Evolutionary conservation across 176 grass and related monocot species (phyloP), one percentile per base, ranked within the genome.

Genomic region (Carex myosuroides): DNA sequence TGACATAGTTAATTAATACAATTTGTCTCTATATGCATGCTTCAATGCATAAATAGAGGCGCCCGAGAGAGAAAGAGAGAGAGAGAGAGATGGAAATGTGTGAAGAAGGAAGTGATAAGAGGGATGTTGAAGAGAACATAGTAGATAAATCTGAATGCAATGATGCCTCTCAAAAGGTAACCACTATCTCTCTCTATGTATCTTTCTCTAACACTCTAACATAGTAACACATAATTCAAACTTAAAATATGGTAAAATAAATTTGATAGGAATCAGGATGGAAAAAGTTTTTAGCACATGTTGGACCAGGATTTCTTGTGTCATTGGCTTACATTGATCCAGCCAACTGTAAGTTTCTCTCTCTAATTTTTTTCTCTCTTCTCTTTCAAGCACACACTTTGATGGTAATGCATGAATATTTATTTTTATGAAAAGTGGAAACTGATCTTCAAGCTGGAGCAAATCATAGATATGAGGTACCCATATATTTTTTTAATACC

Each of bases 291-390:
- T 64, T 95, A 30, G 53, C 80, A 42, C 95, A 98, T 89, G 83
- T 98, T 81, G 95, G 95, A 14, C 95, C 95, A 11, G 95, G 95
- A 56, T 94, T 98, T 87, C 92, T 98, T 69, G 92, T 98, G 54
- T 98, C 92, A 68, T 37, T 98, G 58, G 95, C 92, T 70, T 98
- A 98, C 60, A 69, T 98, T 44, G 95, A 98, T 88, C 95, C 95
- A 62, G 95, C 92, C 17, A 98, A 98, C 16, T 83, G 95, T 98
- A 79, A 87, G 85, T 39, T 0, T 21, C 57, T 86, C 20, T 73
- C 56, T 81, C 62, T 73, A 46, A 84, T 62, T 39, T 6, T 70
- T 67, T 1, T 63, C 21, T 69, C 55, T 71, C 39, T 33, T 64
- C 18, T 70, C 59, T 64, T 64, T 64, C 22, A 64, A 29, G 22